These are phyloP conservation scores for Pugionium dolabratum DNA, from an alignment of 345 rosid species.

Conservation along the genomic window DNA sequence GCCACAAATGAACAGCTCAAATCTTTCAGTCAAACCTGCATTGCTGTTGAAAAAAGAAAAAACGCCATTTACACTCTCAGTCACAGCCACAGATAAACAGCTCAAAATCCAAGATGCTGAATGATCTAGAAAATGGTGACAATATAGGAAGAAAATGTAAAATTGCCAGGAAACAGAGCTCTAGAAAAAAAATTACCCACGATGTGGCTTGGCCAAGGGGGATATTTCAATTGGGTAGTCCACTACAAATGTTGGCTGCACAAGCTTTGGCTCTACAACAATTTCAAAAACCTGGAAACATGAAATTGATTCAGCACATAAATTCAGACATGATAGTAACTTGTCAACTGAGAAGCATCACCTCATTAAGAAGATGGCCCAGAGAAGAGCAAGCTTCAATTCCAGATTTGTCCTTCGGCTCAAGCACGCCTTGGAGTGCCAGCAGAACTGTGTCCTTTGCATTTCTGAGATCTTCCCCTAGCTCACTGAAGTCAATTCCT, in stretches of 20 bases:
- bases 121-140: conserved; percentile 24
- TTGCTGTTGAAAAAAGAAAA: conserved; percentile 42
- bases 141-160: neutral
- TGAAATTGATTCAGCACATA: conserved; percentile 23
- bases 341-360: conserved; percentile 28
- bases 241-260: conserved; percentile 93
- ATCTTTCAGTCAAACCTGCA: conserved; percentile 87
- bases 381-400: conserved; percentile 71
- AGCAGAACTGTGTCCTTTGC: conserved; percentile 65
- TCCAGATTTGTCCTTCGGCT: conserved; percentile 68
- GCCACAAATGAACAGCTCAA: conserved; percentile 93
- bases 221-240: conserved; percentile 96
- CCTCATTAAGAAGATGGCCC: conserved; percentile 93
- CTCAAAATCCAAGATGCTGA: conserved; percentile 7
- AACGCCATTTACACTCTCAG: conserved; percentile 2
- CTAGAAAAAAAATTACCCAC: conserved; percentile 53
- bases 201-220: conserved; percentile 92
- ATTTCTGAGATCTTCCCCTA: conserved; percentile 55
- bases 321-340: neutral
- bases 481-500: conserved; percentile 65
- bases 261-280: conserved; percentile 82
- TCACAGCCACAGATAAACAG: neutral
- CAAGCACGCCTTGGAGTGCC: conserved; percentile 58
- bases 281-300: conserved; percentile 76
- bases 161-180: neutral